A percentile compares a stretch with the other conserved stretches of the same genome.
phyloP scores from a whole-genome alignment of 768 basidiomycete species.

The Epithele typhae region DNA sequence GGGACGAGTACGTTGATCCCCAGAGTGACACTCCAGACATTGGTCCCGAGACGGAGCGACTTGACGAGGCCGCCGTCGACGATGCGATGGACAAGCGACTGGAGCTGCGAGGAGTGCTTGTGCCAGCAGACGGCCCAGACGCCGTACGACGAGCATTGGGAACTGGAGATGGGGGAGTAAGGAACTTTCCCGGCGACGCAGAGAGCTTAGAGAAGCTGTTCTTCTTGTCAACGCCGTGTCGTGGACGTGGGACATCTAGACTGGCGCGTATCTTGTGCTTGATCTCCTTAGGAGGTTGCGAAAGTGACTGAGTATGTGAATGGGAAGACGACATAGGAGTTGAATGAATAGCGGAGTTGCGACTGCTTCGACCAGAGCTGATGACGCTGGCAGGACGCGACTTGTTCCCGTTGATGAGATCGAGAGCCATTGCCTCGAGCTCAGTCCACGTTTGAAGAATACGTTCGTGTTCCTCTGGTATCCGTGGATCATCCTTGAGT shows the following conservation, averaged over 20 bases:
- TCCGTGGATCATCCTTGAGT: conserved; percentile 58
- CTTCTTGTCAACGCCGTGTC: conserved; percentile 24
- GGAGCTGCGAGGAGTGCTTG: conserved; percentile 38
- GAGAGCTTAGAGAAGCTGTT: conserved; percentile 39
- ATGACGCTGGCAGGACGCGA: conserved; percentile 63
- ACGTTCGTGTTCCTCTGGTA: conserved; percentile 55
- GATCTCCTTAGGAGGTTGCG: conserved; percentile 5
- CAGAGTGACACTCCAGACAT: conserved; percentile 39
- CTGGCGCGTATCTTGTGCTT: conserved; percentile 4
- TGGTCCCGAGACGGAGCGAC: conserved; percentile 71
- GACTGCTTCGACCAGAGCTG: conserved; percentile 61
- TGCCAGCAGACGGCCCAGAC: conserved; percentile 44
- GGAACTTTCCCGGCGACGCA: conserved; percentile 35
- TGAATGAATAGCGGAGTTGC: conserved; percentile 36
- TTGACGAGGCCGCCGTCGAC: conserved; percentile 45
- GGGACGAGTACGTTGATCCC: conserved; percentile 74
- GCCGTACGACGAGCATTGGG: conserved; percentile 39
- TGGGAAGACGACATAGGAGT: too few relatives aligned
- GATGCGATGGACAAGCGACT: conserved; percentile 57
- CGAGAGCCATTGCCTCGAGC: conserved; percentile 75
- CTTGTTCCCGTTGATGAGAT: conserved; percentile 54
- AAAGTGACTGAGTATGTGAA: too few relatives aligned
- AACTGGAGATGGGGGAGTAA: conserved; percentile 40
- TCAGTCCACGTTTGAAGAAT: conserved; percentile 78
- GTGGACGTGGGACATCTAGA: conserved; percentile 9